Conservation (phyloP, 208 protist genomes). For the Leishmania arabica region DNA sequence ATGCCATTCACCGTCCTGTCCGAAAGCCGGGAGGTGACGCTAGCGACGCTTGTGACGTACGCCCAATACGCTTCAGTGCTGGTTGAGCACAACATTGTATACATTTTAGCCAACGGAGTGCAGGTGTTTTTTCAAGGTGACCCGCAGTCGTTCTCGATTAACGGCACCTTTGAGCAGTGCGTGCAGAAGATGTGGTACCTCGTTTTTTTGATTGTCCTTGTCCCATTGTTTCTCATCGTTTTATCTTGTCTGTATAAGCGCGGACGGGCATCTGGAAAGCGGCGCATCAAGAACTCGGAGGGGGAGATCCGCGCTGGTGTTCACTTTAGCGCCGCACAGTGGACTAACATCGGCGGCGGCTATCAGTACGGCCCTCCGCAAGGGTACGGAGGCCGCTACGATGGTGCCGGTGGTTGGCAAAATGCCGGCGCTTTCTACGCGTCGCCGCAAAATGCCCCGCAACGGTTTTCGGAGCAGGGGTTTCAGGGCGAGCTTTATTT, state of each 20-base stretch:
- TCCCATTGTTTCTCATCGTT: constrained; percentile 63
- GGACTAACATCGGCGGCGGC: constrained; percentile 11
- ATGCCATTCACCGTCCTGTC: constrained; percentile 33
- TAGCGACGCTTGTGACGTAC: constrained; percentile 53
- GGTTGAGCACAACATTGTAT: constrained; percentile 42
- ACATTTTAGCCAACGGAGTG: constrained; percentile 40
- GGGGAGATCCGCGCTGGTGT: constrained; percentile 76
- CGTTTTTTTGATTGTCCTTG: constrained; percentile 78
- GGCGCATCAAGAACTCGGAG: constrained; percentile 47
- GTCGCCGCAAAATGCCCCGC: background rate
- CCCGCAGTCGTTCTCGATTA: constrained; percentile 14
- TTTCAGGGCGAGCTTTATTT: background rate
- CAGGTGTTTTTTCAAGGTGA: constrained; percentile 46
- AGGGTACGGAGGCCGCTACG: constrained; percentile 11
- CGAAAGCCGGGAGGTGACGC: constrained; percentile 31
- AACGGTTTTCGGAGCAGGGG: background rate
- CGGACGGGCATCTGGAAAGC: constrained; percentile 53
- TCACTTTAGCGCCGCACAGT: constrained; percentile 22
- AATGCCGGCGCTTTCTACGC: background rate
- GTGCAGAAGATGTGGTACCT: constrained; percentile 78
- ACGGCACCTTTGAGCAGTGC: constrained; percentile 48
- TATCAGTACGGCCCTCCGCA: constrained; percentile 22
- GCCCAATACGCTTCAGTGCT: constrained; percentile 49
- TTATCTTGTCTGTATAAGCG: constrained; percentile 52
- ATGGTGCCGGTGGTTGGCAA: background rate